A percentile compares a stretch with the other conserved stretches of the same genome.
Conservation (phyloP, 1,284 basidiomycete genomes). For the Pseudozyma sp. region DNA sequence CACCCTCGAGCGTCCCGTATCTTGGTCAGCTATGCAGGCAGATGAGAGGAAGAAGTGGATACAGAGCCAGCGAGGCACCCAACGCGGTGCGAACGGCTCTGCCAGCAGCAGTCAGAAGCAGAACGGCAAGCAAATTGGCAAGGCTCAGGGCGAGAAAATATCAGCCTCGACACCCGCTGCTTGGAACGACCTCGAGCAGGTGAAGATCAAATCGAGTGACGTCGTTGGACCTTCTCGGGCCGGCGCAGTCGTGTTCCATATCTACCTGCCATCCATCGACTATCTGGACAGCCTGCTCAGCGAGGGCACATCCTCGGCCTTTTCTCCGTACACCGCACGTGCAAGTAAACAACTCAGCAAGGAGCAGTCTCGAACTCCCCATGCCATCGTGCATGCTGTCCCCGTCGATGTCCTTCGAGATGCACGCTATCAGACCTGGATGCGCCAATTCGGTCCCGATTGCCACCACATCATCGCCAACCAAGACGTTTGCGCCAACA, state of each 20-base stretch:
- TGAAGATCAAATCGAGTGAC: conserved; percentile 42
- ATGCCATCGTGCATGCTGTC: conserved; percentile 60
- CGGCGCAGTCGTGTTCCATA: conserved; percentile 73
- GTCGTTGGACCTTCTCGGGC: conserved; percentile 76
- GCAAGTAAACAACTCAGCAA: conserved; percentile 43
- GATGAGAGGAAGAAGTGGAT: conserved; percentile 49
- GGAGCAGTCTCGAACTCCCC: conserved; percentile 72
- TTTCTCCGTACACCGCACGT: conserved; percentile 69
- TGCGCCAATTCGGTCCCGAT: conserved; percentile 75
- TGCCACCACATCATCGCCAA: conserved; percentile 74
- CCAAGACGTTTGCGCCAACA: conserved; percentile 75
- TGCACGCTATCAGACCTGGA: conserved; percentile 78
- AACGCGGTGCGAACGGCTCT: conserved; percentile 48
- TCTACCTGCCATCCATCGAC: conserved; percentile 75
- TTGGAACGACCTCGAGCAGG: conserved; percentile 35
- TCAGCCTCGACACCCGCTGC: conserved; percentile 71
- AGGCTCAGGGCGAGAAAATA: conserved; percentile 3
- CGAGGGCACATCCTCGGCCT: conserved; percentile 69
- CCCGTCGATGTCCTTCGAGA: conserved; percentile 73
- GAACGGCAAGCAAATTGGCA: conserved; percentile 49
- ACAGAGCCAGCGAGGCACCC: conserved; percentile 70
- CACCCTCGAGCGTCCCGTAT: conserved; percentile 67
- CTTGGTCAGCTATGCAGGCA: conserved; percentile 45
- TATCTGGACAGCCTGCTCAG: conserved; percentile 76
- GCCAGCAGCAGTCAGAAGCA: conserved; percentile 66